phyloP scores from a whole-genome alignment of 257 asterid genomes.

The Ophiorrhiza pumila region DNA sequence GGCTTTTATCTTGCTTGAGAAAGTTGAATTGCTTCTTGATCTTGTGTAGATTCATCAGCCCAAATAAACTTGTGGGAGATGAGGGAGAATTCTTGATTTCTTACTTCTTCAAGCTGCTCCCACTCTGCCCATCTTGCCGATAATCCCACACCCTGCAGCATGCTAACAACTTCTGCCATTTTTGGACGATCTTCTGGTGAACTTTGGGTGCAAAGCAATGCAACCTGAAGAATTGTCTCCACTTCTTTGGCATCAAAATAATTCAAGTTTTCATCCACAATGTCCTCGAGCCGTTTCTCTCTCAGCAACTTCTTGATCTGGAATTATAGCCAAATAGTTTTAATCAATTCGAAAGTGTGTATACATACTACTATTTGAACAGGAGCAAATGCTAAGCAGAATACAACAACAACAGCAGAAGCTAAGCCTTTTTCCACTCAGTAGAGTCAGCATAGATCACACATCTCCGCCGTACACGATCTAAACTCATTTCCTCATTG shows the following conservation, averaged over 20 bases:
- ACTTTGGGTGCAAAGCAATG: conserved; percentile 78
- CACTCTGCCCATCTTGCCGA: conserved; percentile 91
- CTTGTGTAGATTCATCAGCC: conserved; percentile 71
- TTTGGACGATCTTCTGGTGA: conserved; percentile 80
- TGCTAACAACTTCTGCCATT: conserved; percentile 67
- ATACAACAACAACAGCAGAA: too few species aligned
- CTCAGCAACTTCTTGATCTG: conserved; percentile 73
- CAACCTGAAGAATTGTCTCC: conserved; percentile 71
- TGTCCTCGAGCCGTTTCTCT: conserved; percentile 63
- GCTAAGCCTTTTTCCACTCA: too few species aligned
- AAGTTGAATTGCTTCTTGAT: conserved; percentile 77
- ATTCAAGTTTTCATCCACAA: conserved; percentile 58
- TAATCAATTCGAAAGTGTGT: background rate
- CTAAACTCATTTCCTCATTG: too few species aligned
- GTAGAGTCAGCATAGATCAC: too few species aligned
- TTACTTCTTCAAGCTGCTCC: conserved; percentile 69
- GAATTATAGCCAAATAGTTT: background rate
- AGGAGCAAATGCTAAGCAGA: background rate
- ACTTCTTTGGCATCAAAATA: conserved; percentile 52
- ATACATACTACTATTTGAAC: background rate
- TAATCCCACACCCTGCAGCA: conserved; percentile 78
- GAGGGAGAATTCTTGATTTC: conserved; percentile 47
- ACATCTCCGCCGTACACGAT: too few species aligned
- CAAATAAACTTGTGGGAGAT: conserved; percentile 58
- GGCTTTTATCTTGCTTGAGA: conserved; percentile 65